Base-by-base conservation (phyloP, 495 filamentous ascomycete species). In the Podospora sp. region DNA sequence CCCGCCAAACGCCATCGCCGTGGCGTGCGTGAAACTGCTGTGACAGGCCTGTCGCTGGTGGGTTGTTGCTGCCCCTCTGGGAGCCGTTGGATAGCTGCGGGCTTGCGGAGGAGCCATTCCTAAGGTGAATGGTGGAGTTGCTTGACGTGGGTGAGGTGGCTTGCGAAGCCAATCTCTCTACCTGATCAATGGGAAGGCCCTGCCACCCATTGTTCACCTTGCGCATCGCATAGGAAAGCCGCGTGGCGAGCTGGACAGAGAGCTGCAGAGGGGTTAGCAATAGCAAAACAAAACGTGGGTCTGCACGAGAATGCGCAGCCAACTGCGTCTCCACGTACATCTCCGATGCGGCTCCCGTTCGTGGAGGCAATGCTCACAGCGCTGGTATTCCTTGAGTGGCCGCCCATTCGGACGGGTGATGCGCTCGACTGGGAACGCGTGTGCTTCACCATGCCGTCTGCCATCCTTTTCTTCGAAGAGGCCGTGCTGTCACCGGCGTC, bases 131-230 rank as follows among this genome's bases (percentile, higher is more conserved):
- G 0, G 83, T 84, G 18, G 85, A 85, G 2, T 72, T 79, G 53
- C 82, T 84, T 9, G 85, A 86, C n/a, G 81, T 78, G 1, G 88
- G 86, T 6, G 87, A 87, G 33, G 76, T 81, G 49, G 81, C 84
- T 63, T 89, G 87, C 3, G 89, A 88, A 22, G 89, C 83, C 25
- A 90, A 79, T 16, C 86, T 81, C 72, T 93, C 89, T n/a, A 91
- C 81, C 67, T 94, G 87, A 56, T 88, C 86, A 62, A 91, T 83
- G 27, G 83, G 85, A 67, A 86, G 87, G 14, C 85, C 84, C 79
- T 94, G 88, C 84, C 92, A 92, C 60, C 90, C 92, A 75, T 95
- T 88, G 77, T 94, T 89, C 49, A 97, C 89, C 75, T 96, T 96
- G 71, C 94, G 86, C 81, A 94, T 92, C 40, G 92, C 93, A 76